phyloP scores from a whole-genome alignment of 2,329 filamentous ascomycete genomes.

The Cryphonectria parasitica region DNA sequence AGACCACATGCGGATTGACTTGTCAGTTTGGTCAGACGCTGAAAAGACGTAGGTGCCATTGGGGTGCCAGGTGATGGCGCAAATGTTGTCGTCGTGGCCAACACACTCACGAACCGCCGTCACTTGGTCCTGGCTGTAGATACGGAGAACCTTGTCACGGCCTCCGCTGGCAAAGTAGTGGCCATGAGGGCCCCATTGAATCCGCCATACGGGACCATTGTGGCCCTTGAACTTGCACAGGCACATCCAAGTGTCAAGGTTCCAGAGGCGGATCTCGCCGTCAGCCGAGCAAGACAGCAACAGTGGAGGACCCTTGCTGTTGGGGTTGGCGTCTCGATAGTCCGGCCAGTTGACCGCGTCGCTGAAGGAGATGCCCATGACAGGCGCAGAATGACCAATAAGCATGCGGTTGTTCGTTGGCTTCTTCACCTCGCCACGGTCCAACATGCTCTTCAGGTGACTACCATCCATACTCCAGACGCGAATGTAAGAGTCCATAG shows the following conservation, averaged over 20 bases:
- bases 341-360: conserved; percentile 63
- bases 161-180: conserved; percentile 92
- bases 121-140: conserved; percentile 93
- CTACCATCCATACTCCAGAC: conserved; percentile 91
- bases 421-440: conserved; percentile 61
- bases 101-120: conserved; percentile 86
- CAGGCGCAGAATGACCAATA: conserved; percentile 86
- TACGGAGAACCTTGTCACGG: conserved; percentile 85
- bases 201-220: conserved; percentile 84
- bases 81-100: conserved; percentile 92
- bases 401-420: conserved; percentile 67
- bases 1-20: conserved; percentile 96
- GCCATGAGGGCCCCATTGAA: conserved; percentile 88
- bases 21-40: conserved; percentile 80
- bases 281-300: conserved; percentile 88
- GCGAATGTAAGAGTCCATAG: conserved; percentile 92
- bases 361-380: conserved; percentile 90
- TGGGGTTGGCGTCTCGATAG: conserved; percentile 41
- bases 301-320: conserved; percentile 68
- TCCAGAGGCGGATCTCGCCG: conserved; percentile 89
- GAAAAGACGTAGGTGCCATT: conserved; percentile 95
- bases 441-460: conserved; percentile 70
- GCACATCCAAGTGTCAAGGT: conserved; percentile 87
- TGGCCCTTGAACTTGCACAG: conserved; percentile 94
- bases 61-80: conserved; percentile 89